Evolutionary conservation across 2,329 filamentous ascomycete species (phyloP).

Genomic region (Penicillium sp.): DNA sequence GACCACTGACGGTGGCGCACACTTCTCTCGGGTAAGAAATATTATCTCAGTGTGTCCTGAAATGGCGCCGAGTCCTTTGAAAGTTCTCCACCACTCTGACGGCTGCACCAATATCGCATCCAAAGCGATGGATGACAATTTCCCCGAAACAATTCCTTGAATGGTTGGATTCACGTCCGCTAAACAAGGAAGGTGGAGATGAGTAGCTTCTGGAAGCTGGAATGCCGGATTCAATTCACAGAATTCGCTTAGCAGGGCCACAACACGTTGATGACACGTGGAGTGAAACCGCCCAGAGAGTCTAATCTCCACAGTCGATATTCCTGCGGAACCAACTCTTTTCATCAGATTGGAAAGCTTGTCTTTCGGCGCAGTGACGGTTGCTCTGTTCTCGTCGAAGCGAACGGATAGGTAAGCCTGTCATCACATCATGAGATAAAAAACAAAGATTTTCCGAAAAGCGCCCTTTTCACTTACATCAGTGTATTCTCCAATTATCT

Average conservation of each 20-base stretch:
- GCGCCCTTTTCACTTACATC: background rate
- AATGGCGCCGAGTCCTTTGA: background rate
- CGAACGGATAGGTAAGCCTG: background rate
- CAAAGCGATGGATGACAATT: background rate
- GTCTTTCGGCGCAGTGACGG: background rate
- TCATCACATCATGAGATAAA: too few species aligned
- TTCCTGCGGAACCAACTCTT: background rate
- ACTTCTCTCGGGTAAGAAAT: conserved; percentile 6
- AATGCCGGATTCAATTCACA: conserved; percentile 30
- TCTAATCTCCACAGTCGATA: background rate
- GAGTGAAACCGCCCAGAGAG: background rate
- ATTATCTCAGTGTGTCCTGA: background rate
- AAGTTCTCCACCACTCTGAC: background rate
- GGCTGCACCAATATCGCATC: background rate
- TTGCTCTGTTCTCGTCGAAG: background rate
- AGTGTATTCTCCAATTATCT: background rate
- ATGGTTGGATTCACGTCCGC: background rate
- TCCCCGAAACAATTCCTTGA: background rate
- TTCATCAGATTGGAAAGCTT: background rate
- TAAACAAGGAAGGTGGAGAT: conserved; percentile 24
- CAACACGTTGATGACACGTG: conserved; percentile 10
- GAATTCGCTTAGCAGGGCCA: conserved; percentile 25
- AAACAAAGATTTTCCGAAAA: too few species aligned
- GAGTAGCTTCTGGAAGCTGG: conserved; percentile 36
- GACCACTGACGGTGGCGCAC: conserved; percentile 17